Evolutionary conservation across 129 eudicot genomes (phyloP), one percentile per base, ranked within the genome.

Genomic region (Flaveria sonorensis): DNA sequence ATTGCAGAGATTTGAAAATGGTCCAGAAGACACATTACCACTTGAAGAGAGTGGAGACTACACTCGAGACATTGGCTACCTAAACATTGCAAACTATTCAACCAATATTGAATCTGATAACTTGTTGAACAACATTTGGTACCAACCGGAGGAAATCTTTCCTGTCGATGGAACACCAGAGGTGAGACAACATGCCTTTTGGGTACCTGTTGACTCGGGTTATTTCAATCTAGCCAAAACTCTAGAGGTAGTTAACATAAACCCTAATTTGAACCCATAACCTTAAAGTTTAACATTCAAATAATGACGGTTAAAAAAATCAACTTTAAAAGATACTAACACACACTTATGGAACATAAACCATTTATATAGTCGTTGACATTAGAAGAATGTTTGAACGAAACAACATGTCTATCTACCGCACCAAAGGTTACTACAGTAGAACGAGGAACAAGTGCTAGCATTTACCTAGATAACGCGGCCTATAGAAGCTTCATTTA

Each of bases 101-200:
- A 77, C 80, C 1, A 36, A 77, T 46, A 28, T 7, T 1, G 43
- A 9, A 9, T 59, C 71, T 19, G 77, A 78, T 40, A 89, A 89
- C 71, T 45, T 83, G 0, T 74, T 87, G 43, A 87, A 83, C 85
- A 81, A 45, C 47, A 76, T 83, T 24, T 89, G 96, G 88, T 89
- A 74, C 70, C 92, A 89, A 77, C 88, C 87, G 3, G 92, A 89
- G 51, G 96, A 87, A 55, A 51, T 87, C 6, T 89, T 85, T 56
- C 89, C 92, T 2, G 74, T 83, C 7, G 86, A 85, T 19, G 88
- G 88, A 43, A 43, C 46, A 18, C 88, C 92, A 6, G 88, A 89
- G 68, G 67, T 69, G 13, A 79, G 96, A 66, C 87, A 87, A 50
- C 92, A 89, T 14, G 79, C 46, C 20, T 85, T 89, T 77, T 89